Conservation (phyloP, 2,329 filamentous ascomycete genomes). For the Hawksworthiomyces lignivorus region DNA sequence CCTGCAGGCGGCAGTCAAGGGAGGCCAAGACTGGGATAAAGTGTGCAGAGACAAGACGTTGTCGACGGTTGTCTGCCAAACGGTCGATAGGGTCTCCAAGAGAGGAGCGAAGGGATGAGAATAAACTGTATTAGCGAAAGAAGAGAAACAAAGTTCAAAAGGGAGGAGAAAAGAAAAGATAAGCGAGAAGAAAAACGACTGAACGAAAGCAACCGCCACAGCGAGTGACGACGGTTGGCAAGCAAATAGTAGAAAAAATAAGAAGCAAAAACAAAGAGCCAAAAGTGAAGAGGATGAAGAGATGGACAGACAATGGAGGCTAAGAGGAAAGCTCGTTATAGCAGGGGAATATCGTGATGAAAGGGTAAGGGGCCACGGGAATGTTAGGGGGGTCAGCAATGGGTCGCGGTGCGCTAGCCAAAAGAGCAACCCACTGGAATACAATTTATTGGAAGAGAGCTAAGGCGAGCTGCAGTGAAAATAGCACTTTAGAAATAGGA, state of each 20-base stretch:
- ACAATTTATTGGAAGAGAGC: no score
- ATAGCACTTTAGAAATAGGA: no score
- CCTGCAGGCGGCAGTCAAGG: no score
- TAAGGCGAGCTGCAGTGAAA: no score
- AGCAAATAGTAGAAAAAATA: conserved; percentile 15
- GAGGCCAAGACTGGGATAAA: no score
- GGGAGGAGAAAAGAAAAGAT: background rate
- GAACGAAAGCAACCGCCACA: conserved; percentile 39
- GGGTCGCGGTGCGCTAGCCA: background rate
- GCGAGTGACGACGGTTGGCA: conserved; percentile 46
- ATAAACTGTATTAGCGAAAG: background rate
- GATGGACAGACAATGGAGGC: background rate
- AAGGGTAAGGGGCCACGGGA: no score
- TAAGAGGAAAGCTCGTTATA: conserved; percentile 1
- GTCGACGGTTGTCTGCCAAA: no score
- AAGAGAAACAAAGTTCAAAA: background rate
- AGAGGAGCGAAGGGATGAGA: background rate
- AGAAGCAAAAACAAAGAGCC: conserved; percentile 1
- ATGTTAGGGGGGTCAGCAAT: background rate
- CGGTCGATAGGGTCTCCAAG: no score
- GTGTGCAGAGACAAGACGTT: background rate
- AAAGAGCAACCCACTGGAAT: no score
- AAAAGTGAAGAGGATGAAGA: conserved; percentile 2
- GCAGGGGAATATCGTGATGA: no score
- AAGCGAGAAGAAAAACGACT: conserved; percentile 26